These are phyloP conservation scores for Penicillium sp. DNA, from an alignment of 2,329 filamentous ascomycete species.

Conservation along the genomic window DNA sequence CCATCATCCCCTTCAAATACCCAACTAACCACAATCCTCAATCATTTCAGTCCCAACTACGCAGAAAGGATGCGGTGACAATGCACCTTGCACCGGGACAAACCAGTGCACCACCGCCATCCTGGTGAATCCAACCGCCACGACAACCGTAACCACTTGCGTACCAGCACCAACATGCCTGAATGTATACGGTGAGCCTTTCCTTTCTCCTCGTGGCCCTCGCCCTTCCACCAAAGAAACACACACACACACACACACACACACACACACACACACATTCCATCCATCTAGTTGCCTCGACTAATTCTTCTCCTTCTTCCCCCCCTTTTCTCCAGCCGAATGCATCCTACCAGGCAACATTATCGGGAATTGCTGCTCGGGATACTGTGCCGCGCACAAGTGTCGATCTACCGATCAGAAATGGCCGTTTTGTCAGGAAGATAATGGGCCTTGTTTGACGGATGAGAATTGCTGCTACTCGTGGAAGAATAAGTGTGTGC, in stretches of 20 bases:
- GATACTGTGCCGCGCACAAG: constrained; percentile 25
- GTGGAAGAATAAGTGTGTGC: constrained; percentile 17
- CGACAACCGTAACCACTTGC: constrained; percentile 18
- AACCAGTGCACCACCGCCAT: constrained; percentile 21
- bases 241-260: no score
- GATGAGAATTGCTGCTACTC: constrained; percentile 28
- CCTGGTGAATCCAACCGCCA: constrained; percentile 13
- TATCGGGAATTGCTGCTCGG: constrained; percentile 22
- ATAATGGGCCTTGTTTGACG: constrained; percentile 19
- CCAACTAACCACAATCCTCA: not conserved
- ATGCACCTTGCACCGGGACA: constrained; percentile 17
- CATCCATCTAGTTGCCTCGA: not conserved
- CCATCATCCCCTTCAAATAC: no score
- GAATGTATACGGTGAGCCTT: constrained; percentile 20
- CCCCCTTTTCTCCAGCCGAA: not conserved
- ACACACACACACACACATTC: no score
- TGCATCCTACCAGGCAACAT: constrained; percentile 11
- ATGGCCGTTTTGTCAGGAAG: constrained; percentile 26
- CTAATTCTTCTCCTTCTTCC: not conserved
- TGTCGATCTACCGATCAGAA: constrained; percentile 24
- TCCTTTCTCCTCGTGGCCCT: no score
- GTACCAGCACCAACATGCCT: constrained; percentile 22
- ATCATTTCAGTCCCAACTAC: not conserved
- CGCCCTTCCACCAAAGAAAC: no score
- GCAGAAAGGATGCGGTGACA: constrained; percentile 11